A percentile compares a stretch with the other conserved stretches of the same genome.
Conservation (phyloP, 2,329 filamentous ascomycete genomes). For the Zopfia rhizophila region DNA sequence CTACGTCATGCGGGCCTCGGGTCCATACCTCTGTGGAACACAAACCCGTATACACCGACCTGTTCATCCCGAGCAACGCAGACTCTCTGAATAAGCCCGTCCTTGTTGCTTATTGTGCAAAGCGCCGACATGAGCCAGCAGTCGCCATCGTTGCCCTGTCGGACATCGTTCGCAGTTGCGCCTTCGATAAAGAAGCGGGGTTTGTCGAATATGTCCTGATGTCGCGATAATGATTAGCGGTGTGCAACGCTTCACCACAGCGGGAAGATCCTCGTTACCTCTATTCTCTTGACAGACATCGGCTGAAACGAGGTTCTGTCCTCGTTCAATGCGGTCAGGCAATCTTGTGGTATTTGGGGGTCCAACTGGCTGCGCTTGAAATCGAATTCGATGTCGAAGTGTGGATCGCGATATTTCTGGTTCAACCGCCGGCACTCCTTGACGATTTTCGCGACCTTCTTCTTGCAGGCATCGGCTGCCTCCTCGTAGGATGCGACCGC, state of each 20-base stretch:
- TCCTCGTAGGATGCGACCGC: slow-evolving; percentile 76
- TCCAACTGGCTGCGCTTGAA: slow-evolving; percentile 63
- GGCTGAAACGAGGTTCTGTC: slow-evolving; percentile 61
- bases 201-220: slow-evolving; percentile 80
- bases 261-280: slow-evolving; percentile 46
- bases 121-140: slow-evolving; percentile 89
- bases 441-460: slow-evolving; percentile 67
- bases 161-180: slow-evolving; percentile 79
- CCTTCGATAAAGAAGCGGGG: slow-evolving; percentile 83
- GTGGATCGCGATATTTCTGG: slow-evolving; percentile 85
- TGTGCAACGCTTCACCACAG: slow-evolving; percentile 17
- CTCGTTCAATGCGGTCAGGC: slow-evolving; percentile 60
- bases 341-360: slow-evolving; percentile 55
- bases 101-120: slow-evolving; percentile 79
- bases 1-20: slow-evolving; percentile 7
- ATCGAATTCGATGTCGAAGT: slow-evolving; percentile 86
- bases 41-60: slow-evolving; percentile 85
- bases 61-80: slow-evolving; percentile 78
- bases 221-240: slow-evolving; percentile 26
- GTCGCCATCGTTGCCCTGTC: slow-evolving; percentile 81
- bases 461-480: slow-evolving; percentile 73
- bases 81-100: slow-evolving; percentile 75
- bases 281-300: slow-evolving; percentile 78
- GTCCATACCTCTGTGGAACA: slow-evolving; percentile 74
- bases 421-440: slow-evolving; percentile 78